Base-by-base conservation (phyloP, 2,329 filamentous ascomycete genomes). In the Aspergillus fumigatiaffinis region DNA sequence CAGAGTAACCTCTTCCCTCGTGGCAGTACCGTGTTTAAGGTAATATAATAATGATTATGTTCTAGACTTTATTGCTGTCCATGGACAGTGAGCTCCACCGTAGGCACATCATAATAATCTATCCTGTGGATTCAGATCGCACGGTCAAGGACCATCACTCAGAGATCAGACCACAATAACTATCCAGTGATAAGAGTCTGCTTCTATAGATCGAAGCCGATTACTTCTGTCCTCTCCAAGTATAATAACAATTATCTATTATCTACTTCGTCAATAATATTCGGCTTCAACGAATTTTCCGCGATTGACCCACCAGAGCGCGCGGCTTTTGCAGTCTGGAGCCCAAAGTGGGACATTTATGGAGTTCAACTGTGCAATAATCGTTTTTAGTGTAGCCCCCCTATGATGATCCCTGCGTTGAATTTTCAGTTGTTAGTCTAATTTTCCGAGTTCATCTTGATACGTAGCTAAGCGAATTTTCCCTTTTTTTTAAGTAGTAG, bases 321-420 rank as follows among this genome's bases (percentile, higher is more conserved):
- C 41, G 41, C 41, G n/a, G 21, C n/a, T 10, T 20, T 44, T 23
- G 21, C 9, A 44, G 41, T 20, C 41, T 44, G 41, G 20, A 44
- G 41, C 44, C 32, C 44, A 25, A 47, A 47, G 44, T 47, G 44
- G 44, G 44, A 47, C 44, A 26, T 47, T 1, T 14, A 59, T 63
- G 59, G 59, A 57, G 52, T 56, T 29, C 28, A 29, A 29, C 4
- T 32, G 12, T 32, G 48, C 51, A 51, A 29, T 28, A 52, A 14
- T 26, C 32, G 32, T 3, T 38, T 17, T 38, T 32, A 32, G 17
- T 7, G 14, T 17, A 38, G 14, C 32, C 51, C 55, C 51, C 59
- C 59, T 61, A 61, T 65, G 51, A 57, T 57, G 60, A 64, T 65
- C 63, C 62, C 59, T 65, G 58, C 59, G 55, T 60, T 41, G 48